Evolutionary conservation across 75 land plant genomes (phyloP), one percentile per base, ranked within the genome.

Genomic region (Isoetes taiwanensis): DNA sequence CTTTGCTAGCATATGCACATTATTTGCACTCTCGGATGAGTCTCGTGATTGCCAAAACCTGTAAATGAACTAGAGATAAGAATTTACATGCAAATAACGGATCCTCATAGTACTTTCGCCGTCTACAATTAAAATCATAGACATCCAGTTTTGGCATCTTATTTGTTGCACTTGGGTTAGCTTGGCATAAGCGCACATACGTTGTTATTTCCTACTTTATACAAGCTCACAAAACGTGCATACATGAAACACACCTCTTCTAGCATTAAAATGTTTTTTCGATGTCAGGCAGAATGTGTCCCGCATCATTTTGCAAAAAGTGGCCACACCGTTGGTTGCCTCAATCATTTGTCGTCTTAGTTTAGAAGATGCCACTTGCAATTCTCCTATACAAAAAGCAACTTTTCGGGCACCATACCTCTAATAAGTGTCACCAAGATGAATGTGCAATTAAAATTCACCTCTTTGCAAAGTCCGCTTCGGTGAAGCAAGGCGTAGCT

Each of bases 1-100:
- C 72, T 82, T 83, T 53, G 82, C 97, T 62, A 90, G 61, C 43
- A 42, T 76, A 58, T 82, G 80, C 56, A 90, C 93, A 72, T 90
- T 91, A 63, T 76, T 74, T 33, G 84, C 71, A 43, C 75, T 80
- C 59, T 66, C 69, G 20, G 64, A 52, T 21, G 55, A 62, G 9
- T 82, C 84, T 20, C 91, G n/a, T 80, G 48, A 90, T 85, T 56
- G 87, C 91, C 60, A 90, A 56, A 30, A 90, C 87, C 93, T 86
- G 64, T 28, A 37, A 37, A n/a, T 37, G 39, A 9, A 9, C 9
- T 9, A 9, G 39, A 9, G 39, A 37, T 14, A 9, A 37, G 11
- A 37, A 37, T 9, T 37, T 14, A 9, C 39, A 14, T 37, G 11
- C 9, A 9, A 37, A 14, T 9, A 14, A 37, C 14, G 14, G 39